Base-by-base conservation (phyloP, 2,329 filamentous ascomycete species). In the Claviceps monticola region DNA sequence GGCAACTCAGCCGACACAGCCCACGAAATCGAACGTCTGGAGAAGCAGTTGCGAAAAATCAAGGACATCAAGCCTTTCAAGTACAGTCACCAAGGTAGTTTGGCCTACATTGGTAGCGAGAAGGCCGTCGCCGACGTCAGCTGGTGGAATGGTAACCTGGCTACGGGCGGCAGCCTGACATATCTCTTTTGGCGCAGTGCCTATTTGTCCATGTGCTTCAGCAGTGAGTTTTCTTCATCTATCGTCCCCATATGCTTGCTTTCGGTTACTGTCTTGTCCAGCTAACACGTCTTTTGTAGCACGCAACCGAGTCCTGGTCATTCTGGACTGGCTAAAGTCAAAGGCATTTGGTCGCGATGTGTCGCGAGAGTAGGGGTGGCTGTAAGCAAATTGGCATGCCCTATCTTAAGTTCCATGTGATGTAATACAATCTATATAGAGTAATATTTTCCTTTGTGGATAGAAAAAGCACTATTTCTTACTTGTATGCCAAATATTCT, bases 201-300 rank as follows among this genome's bases (percentile, higher is more conserved):
- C 51, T 98, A 98, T 71, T 75, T 98, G 68, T 96, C 88, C 78
- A 98, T 98, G 93, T 96, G 91, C 81, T 98, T 98, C 71, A 97
- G 90, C 82, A 90, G 88, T 93, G 79, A 83, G 88, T 86, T 59
- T 51, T 5, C 21, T 8, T 26, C 19, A 19, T 19, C 26, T 13
- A 19, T n/a, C 5, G 5, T 46, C 37, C 46, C 26, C 9, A 34
- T 9, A 11, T n/a, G 19, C 11, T 41, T 48, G 16, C 4, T 23
- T 37, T 17, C 26, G 7, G 26, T 26, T 36, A 11, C 13, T 41
- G 23, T 36, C 43, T 8, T 34, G 23, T 45, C 3, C 16, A 58
- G 39, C 49, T 61, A 57, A 58, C 51, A 42, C 53, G 54, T 34
- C 26, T 44, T 44, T 39, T 49, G 46, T 57, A 94, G 88, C 88